Percentiles rank a stretch among this genome's conserved stretches.
These are phyloP conservation scores for Phytophthora palmivora DNA, from an alignment of 352 stramenopile species.

Conservation along the genomic window DNA sequence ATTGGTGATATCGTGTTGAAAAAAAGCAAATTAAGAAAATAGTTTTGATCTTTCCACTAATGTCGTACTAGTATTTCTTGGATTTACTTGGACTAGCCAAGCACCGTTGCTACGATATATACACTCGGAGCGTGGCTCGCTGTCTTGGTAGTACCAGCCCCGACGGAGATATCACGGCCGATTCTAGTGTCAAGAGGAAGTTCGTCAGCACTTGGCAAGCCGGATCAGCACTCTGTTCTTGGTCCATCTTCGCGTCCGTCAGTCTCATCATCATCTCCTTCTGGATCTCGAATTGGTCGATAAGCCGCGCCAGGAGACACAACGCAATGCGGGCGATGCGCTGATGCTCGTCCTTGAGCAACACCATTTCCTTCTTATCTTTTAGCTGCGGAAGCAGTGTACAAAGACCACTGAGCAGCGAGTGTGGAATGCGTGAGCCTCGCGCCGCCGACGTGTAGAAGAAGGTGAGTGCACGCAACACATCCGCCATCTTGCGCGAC, in stretches of 20 bases:
- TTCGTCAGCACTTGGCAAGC: slow-evolving; percentile 46
- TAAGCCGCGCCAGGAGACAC: slow-evolving; percentile 65
- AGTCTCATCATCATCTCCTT: slow-evolving; percentile 21
- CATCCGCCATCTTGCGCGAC: slow-evolving; percentile 73
- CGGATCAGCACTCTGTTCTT: slow-evolving; percentile 56
- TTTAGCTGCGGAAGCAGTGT: slow-evolving; percentile 72
- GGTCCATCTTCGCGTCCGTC: slow-evolving; percentile 19
- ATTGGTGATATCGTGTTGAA: not conserved
- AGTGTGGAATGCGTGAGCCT: slow-evolving; percentile 54
- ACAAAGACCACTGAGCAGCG: slow-evolving; percentile 71
- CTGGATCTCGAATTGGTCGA: slow-evolving; percentile 69
- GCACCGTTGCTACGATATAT: too few species aligned
- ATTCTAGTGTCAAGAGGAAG: slow-evolving; percentile 62
- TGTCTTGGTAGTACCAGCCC: slow-evolving; percentile 54
- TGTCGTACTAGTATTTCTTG: too few species aligned
- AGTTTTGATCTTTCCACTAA: too few species aligned
- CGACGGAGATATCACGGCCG: slow-evolving; percentile 52
- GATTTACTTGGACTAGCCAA: too few species aligned
- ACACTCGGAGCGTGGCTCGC: slow-evolving; percentile 61
- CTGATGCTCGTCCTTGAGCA: slow-evolving; percentile 62
- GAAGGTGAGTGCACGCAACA: slow-evolving; percentile 74
- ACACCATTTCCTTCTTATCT: slow-evolving; percentile 65
- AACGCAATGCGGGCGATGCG: slow-evolving; percentile 68
- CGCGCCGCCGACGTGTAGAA: slow-evolving; percentile 74
- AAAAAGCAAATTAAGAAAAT: too few species aligned